Evolutionary conservation across 1,284 basidiomycete species (phyloP), one percentile per base, ranked within the genome.

Genomic region (Cryptococcus hybrid): DNA sequence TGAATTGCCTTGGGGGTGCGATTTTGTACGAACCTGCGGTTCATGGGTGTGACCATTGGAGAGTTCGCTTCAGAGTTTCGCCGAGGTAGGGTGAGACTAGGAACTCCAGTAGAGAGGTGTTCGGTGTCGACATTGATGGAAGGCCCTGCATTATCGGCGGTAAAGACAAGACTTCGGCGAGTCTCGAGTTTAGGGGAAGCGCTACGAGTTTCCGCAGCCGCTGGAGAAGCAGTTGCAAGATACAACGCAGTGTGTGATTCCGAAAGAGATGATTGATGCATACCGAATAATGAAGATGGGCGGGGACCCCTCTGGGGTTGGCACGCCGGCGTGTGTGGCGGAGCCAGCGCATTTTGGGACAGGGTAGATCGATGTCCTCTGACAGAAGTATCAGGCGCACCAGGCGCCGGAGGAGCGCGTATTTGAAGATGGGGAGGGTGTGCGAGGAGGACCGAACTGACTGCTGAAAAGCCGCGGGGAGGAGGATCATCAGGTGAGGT

Each of bases 181-280:
- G 63, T 53, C 57, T 61, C 58, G 7, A 74, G 60, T 40, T 64
- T 66, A 4, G 74, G 74, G 13, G 66, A 68, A 7, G 71, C 68
- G 11, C 66, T 68, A 38, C 70, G 59, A 30, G 70, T 59, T 38
- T 58, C 58, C 15, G 62, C 55, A 45, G 55, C 54, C 24, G 57
- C 55, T 1, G 74, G 74, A 15, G 74, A 76, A 4, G 74, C 74
- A 11, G 74, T 75, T 8, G 71, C 73, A 40, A 75, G 67, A 54
- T 75, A 75, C 9, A 76, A 55, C 5, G 71, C 71, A 5, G 74
- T 76, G 56, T 76, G 74, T 1, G 73, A 75, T 63, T 76, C 74
- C 18, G 75, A 75, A 3, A 75, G 58, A 1, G 72, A 75, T 5
- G 73, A 70, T 52, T 71, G 68, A 50, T 76, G 73, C 24, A 65